Percentiles rank a stretch among this genome's conserved stretches.
phyloP scores from a whole-genome alignment of 1,284 basidiomycete species.

The Malassezia globosa region DNA sequence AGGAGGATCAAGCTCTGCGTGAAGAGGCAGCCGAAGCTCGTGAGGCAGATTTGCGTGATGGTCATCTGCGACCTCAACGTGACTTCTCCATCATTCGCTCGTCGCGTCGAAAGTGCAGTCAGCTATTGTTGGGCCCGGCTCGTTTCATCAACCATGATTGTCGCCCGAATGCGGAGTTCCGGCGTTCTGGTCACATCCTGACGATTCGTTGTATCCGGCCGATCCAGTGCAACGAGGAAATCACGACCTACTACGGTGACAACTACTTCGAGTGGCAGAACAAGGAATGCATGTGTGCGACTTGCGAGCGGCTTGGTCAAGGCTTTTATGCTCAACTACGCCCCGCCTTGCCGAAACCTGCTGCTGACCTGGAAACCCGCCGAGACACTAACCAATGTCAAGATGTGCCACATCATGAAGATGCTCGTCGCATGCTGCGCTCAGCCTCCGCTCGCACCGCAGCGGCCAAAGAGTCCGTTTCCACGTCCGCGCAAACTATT shows the following conservation, averaged over 20 bases:
- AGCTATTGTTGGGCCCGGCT: slow-evolving; percentile 80
- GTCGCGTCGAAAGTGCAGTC: slow-evolving; percentile 77
- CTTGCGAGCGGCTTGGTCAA: slow-evolving; percentile 64
- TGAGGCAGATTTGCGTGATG: slow-evolving; percentile 48
- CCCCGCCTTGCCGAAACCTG: not conserved
- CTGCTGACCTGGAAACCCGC: not conserved
- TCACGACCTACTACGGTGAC: slow-evolving; percentile 54
- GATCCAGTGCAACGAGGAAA: slow-evolving; percentile 70
- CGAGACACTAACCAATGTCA: too few species aligned
- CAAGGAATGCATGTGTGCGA: slow-evolving; percentile 74
- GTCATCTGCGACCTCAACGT: slow-evolving; percentile 55
- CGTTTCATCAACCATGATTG: slow-evolving; percentile 94
- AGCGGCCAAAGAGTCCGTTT: not conserved
- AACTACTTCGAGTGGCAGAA: slow-evolving; percentile 69
- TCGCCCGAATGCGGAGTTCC: slow-evolving; percentile 74
- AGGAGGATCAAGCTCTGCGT: slow-evolving; percentile 46
- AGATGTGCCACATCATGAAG: too few species aligned
- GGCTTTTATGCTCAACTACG: slow-evolving; percentile 51
- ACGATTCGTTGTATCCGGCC: slow-evolving; percentile 72
- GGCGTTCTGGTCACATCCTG: slow-evolving; percentile 74
- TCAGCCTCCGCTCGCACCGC: not conserved
- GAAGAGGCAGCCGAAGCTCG: slow-evolving; percentile 61
- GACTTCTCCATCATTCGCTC: slow-evolving; percentile 87
- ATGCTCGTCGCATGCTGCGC: slow-evolving; percentile 18
- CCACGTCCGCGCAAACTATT: not conserved